Conservation (phyloP, 495 filamentous ascomycete genomes). For the Aspergillus sclerotiicarbonarius region DNA sequence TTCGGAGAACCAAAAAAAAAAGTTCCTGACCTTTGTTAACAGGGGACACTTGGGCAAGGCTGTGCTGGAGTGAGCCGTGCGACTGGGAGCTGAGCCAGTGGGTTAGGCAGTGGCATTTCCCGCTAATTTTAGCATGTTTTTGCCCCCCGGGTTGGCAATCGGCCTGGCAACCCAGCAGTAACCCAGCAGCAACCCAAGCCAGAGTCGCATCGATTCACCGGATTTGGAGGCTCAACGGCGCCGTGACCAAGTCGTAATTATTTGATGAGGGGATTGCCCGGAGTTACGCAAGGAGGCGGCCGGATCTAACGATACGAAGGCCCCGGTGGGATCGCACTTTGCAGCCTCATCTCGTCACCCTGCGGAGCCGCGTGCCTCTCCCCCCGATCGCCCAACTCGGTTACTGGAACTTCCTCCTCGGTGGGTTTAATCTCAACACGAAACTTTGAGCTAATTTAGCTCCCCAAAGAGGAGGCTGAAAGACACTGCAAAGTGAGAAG, state of each 20-base stretch:
- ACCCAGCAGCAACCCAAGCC: too few relatives aligned
- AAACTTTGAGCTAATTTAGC: conserved; percentile 1
- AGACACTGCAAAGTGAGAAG: too few relatives aligned
- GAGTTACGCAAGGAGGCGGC: not conserved
- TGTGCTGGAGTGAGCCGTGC: not conserved
- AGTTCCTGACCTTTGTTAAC: not conserved
- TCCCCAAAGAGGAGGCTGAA: not conserved
- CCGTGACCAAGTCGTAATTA: not conserved
- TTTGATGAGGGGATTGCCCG: not conserved
- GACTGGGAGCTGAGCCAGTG: not conserved
- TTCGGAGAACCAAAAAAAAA: too few relatives aligned
- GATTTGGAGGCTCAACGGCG: not conserved
- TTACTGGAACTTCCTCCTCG: not conserved
- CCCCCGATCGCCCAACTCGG: not conserved
- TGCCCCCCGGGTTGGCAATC: too few relatives aligned
- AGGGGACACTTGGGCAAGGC: not conserved
- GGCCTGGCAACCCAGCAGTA: too few relatives aligned
- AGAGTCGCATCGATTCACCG: not conserved
- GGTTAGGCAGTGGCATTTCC: not conserved
- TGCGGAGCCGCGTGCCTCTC: not conserved
- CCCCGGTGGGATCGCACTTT: not conserved
- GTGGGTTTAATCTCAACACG: not conserved
- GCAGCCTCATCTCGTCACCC: not conserved
- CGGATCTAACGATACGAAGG: not conserved
- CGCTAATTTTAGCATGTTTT: too few relatives aligned